Base-by-base conservation (phyloP, 1,139 yeast species). In the Kluyveromyces sp. region DNA sequence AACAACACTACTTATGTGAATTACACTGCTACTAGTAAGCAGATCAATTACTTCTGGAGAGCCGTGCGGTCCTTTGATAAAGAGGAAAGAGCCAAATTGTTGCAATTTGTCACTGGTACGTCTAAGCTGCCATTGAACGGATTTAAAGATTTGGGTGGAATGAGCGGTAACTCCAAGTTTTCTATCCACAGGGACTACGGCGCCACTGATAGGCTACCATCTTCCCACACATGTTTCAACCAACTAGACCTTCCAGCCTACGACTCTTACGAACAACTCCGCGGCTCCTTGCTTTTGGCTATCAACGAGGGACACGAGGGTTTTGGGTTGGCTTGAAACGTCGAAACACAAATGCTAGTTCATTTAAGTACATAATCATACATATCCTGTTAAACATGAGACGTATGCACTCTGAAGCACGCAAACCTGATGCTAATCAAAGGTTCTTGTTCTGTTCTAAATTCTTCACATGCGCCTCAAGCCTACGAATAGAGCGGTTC, bases 51-150 rank as follows among this genome's bases (percentile, higher is more conserved):
- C 88, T 94, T 92, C 67, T 94, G 99, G 99, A 74, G 97, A 60
- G 96, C 97, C 1, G 96, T 94, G 13, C 79, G 88, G 56, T 86
- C 96, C 1, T 92, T 92, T 66, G 96, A 88, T 58, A 78, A 78
- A 35, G 98, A 92, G 63, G 97, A 92, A 60, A 74, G 95, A 44
- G 99, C 98, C 16, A 88, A 89, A 59, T 68, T 94, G 51, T 69
- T 94, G 47, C 99, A 94, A 60, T 94, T 92, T 71, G 94, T 95
- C 1, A 94, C 99, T 0, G 99, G 99, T 49, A 92, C 99, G 0
- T 83, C 95, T 46, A 89, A 92, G 65, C 98, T 94, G 7, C 98
- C 99, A 20, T 71, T 89, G 53, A 85, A 85, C 60, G 99, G 98
- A 2, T 94, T 94, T 61, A 83, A 85, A 56, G 95, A 83, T 54